phyloP scores from a whole-genome alignment of 2,329 filamentous ascomycete species.

The Coniochaeta hoffmannii region DNA sequence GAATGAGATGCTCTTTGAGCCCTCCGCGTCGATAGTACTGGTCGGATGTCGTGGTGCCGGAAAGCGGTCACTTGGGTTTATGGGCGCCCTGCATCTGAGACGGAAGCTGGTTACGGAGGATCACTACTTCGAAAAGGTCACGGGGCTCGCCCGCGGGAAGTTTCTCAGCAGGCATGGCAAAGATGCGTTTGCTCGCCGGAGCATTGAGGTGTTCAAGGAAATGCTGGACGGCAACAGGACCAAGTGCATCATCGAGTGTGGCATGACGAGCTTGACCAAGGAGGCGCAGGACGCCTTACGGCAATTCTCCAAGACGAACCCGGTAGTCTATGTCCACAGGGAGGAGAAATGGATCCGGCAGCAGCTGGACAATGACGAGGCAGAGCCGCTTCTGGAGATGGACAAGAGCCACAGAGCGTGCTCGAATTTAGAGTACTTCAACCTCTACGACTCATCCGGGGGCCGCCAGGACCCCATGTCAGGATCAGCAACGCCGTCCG shows the following conservation, averaged over 20 bases:
- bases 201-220: constrained; percentile 52
- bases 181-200: constrained; percentile 53
- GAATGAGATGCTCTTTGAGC: constrained; percentile 39
- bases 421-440: constrained; percentile 67
- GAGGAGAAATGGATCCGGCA: constrained; percentile 55
- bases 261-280: constrained; percentile 54
- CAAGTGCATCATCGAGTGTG: constrained; percentile 63
- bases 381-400: constrained; percentile 48
- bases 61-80: constrained; percentile 65
- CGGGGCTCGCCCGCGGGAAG: constrained; percentile 50
- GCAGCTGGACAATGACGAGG: constrained; percentile 45
- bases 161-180: constrained; percentile 56
- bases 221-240: constrained; percentile 52
- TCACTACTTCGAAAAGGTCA: constrained; percentile 56
- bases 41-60: constrained; percentile 65
- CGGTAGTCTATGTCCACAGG: constrained; percentile 62
- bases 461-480: constrained; percentile 14
- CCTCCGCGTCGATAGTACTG: constrained; percentile 61
- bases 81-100: constrained; percentile 60
- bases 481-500: constrained; percentile 13
- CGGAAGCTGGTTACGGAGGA: constrained; percentile 63
- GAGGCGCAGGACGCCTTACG: constrained; percentile 51
- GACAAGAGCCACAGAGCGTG: constrained; percentile 52
- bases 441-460: constrained; percentile 44
- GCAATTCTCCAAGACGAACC: constrained; percentile 55